Percentiles rank a stretch among this genome's conserved stretches.
These are phyloP conservation scores for Cryptosporidium ubiquitum DNA, from an alignment of 169 alveolate species.

Conservation along the genomic window DNA sequence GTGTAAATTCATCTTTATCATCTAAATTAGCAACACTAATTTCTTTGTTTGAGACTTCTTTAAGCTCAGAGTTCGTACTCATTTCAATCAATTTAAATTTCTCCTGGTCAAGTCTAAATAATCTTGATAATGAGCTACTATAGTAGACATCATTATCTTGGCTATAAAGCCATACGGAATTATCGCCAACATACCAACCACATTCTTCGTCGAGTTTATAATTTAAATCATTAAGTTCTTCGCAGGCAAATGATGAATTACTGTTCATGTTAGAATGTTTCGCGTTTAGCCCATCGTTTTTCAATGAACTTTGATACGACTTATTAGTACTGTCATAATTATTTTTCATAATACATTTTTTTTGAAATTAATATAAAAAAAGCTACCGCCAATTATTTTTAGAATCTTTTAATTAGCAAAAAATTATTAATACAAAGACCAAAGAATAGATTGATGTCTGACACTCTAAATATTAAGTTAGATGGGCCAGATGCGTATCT, in stretches of 20 bases:
- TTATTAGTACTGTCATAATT: neutral
- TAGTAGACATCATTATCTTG: conserved; percentile 34
- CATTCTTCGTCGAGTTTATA: conserved; percentile 55
- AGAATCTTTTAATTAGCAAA: conserved; percentile 16
- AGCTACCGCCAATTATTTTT: conserved; percentile 13
- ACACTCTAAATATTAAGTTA: conserved; percentile 2
- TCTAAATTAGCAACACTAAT: neutral
- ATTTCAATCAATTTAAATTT: conserved; percentile 27
- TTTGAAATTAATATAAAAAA: neutral
- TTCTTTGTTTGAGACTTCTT: conserved; percentile 20
- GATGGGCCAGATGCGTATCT: conserved; percentile 72
- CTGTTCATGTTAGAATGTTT: neutral
- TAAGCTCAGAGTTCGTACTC: conserved; percentile 46
- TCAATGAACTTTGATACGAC: neutral
- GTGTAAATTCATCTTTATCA: neutral
- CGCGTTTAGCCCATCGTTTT: neutral
- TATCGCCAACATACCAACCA: conserved; percentile 56
- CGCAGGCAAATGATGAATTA: neutral
- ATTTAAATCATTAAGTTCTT: neutral
- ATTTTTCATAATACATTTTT: conserved; percentile 14
- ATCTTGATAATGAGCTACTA: conserved; percentile 38
- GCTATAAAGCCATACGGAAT: conserved; percentile 33
- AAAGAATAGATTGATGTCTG: conserved; percentile 8
- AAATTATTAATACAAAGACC: neutral
- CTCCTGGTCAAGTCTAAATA: conserved; percentile 25